phyloP scores from a whole-genome alignment of 805 yeast species.

The Metschnikowia vanudenii region DNA sequence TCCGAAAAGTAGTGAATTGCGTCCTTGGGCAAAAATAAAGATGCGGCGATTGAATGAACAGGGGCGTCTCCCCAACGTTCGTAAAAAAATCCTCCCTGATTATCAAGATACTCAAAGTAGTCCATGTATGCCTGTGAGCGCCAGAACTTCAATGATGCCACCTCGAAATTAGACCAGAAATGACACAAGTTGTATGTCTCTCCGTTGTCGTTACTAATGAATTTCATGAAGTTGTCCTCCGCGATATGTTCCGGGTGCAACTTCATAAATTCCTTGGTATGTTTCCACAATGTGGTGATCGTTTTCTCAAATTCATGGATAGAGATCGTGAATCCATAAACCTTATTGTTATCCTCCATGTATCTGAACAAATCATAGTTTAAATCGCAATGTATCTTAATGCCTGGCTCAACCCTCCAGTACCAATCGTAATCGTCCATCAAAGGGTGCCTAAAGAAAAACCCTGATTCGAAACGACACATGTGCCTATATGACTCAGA shows the following conservation, averaged over 20 bases:
- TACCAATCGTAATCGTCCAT: slow-evolving; percentile 26
- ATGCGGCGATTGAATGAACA: slow-evolving; percentile 82
- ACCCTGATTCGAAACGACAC: slow-evolving; percentile 24
- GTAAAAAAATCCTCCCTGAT: slow-evolving; percentile 74
- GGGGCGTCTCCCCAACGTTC: slow-evolving; percentile 97
- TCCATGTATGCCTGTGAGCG: slow-evolving; percentile 65
- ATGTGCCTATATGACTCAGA: slow-evolving; percentile 21
- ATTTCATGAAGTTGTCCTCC: slow-evolving; percentile 50
- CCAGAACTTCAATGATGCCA: slow-evolving; percentile 74
- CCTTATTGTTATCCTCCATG: slow-evolving; percentile 24
- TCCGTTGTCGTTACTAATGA: slow-evolving; percentile 68
- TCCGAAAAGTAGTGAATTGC: slow-evolving; percentile 77
- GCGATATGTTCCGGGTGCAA: slow-evolving; percentile 18
- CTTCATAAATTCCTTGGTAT: slow-evolving; percentile 22
- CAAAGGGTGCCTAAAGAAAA: slow-evolving; percentile 21
- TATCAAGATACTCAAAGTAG: slow-evolving; percentile 66
- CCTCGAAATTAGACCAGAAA: slow-evolving; percentile 89
- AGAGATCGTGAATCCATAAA: slow-evolving; percentile 27
- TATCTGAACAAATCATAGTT: slow-evolving; percentile 25
- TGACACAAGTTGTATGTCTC: slow-evolving; percentile 76
- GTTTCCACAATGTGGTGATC: slow-evolving; percentile 24
- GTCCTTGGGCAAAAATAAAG: slow-evolving; percentile 68
- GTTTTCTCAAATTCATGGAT: slow-evolving; percentile 23
- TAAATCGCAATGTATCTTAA: slow-evolving; percentile 24
- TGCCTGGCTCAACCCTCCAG: slow-evolving; percentile 28